These are phyloP conservation scores for Leccinum broughii DNA, from an alignment of 768 basidiomycete species.

Conservation along the genomic window DNA sequence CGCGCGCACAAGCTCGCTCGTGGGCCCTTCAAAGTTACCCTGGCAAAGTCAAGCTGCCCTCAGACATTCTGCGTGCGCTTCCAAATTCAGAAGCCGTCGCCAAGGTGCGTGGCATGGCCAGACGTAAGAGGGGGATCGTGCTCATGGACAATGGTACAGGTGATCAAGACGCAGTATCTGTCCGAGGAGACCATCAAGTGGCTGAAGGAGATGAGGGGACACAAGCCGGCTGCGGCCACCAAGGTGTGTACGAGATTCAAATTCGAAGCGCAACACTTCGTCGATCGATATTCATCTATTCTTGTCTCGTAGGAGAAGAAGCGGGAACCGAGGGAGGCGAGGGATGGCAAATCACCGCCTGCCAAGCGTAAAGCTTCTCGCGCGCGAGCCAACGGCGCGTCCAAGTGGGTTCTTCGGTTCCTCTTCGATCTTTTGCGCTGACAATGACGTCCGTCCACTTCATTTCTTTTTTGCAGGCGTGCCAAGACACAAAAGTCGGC, in stretches of 20 bases:
- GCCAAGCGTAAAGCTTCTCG: slow-evolving; percentile 55
- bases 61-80: slow-evolving; percentile 77
- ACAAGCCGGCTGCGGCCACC: slow-evolving; percentile 33
- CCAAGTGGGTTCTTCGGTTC: slow-evolving; percentile 24
- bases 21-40: slow-evolving; percentile 84
- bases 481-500: slow-evolving; percentile 29
- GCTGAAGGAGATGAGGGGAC: slow-evolving; percentile 50
- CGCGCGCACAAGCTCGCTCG: slow-evolving; percentile 54
- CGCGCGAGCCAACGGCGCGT: slow-evolving; percentile 27
- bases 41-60: slow-evolving; percentile 74
- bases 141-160: slow-evolving; percentile 41
- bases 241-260: slow-evolving; percentile 28
- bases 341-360: slow-evolving; percentile 49
- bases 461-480: slow-evolving; percentile 19
- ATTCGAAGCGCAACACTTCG: background rate
- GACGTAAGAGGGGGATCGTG: background rate
- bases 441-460: slow-evolving; percentile 7
- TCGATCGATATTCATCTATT: slow-evolving; percentile 9
- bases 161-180: slow-evolving; percentile 66
- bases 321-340: slow-evolving; percentile 40
- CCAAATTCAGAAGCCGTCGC: slow-evolving; percentile 65
- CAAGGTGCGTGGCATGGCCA: slow-evolving; percentile 43
- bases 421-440: background rate
- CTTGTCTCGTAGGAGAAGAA: slow-evolving; percentile 37
- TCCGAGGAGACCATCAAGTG: slow-evolving; percentile 58